Evolutionary conservation across 2,329 filamentous ascomycete genomes (phyloP), one percentile per base, ranked within the genome.

Genomic region (Alternaria panax): DNA sequence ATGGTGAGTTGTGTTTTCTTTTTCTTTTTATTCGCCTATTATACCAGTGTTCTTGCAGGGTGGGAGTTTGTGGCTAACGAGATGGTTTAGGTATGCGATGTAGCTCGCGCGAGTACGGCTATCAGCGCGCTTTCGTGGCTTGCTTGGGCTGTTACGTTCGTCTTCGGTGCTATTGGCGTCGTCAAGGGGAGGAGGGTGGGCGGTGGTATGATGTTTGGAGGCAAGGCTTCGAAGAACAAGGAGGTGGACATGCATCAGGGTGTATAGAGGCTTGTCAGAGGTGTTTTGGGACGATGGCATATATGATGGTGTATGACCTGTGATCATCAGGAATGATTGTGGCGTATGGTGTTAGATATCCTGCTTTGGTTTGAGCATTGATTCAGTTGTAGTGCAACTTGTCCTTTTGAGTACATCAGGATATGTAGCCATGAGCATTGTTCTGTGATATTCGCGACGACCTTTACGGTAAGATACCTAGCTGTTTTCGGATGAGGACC

Each of bases 101-200:
- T 85, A 11, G 79, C 85, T 8, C 87, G 90, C 78, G 89, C 89
- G 4, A 87, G 85, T 2, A 82, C 86, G 8, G 89, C 85, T 0
- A 89, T 92, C 68, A 88, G 84, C 6, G 90, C 89, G 68, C 86
- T 91, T 72, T 82, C 87, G 53, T 91, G 85, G 85, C 80, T 71
- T 55, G 77, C 75, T 12, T 73, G 42, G 81, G 84, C 74, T 71
- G 84, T 71, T 80, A 84, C 67, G 0, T 63, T 66, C 12, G 70
- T 65, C 7, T 57, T 70, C 18, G 61, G 55, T 41, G 36, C 63
- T 57, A 40, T 62, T 80, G 81, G 69, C 65, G 77, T 69, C 77
- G 72, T 67, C 41, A 60, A 60, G 52, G 34, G 61, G 48, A 48
- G 46, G 24, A 30, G 36, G n/a, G 52, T 28, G n/a, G 42, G 65